Percentiles rank a stretch among this genome's conserved stretches.
Evolutionary conservation across 768 basidiomycete species (phyloP).

Genomic region (Floccularia luteovirens): DNA sequence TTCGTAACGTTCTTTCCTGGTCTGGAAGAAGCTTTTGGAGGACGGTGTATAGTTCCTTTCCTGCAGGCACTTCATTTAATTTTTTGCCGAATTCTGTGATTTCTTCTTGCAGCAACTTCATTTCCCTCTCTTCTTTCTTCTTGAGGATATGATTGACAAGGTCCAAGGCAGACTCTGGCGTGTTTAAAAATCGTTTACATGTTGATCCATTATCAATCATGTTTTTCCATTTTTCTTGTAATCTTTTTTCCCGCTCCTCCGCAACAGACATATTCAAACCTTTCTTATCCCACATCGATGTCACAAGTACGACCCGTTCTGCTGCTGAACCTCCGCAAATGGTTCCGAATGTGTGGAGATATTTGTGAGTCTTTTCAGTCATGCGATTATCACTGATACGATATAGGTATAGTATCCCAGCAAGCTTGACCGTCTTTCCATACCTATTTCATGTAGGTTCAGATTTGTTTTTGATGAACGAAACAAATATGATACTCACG

Average conservation of each 20-base stretch:
- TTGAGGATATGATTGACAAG: conserved; percentile 12
- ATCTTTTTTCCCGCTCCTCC: conserved; percentile 1
- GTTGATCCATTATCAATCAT: conserved; percentile 1
- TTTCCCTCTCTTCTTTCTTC: conserved; percentile 6
- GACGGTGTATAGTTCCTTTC: conserved; percentile 14
- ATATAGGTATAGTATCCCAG: conserved; percentile 1
- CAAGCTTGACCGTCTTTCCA: conserved; percentile 1
- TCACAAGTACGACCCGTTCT: background rate
- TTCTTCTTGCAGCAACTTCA: conserved; percentile 20
- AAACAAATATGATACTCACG: conserved; percentile 3
- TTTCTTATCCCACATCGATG: background rate
- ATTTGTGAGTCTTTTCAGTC: background rate
- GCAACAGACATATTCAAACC: conserved; percentile 12
- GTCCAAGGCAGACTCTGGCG: conserved; percentile 15
- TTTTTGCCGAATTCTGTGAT: conserved; percentile 18
- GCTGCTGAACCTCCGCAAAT: background rate
- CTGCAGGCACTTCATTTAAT: conserved; percentile 21
- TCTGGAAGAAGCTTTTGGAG: conserved; percentile 16
- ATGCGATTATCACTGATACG: conserved; percentile 1
- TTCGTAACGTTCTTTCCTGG: conserved; percentile 13
- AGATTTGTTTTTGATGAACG: background rate
- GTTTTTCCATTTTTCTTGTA: background rate
- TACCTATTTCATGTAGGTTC: background rate
- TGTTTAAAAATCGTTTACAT: conserved; percentile 13
- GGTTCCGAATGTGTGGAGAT: background rate